These are phyloP conservation scores for Prunella vulgaris DNA, from an alignment of 257 asterid species.

Conservation along the genomic window DNA sequence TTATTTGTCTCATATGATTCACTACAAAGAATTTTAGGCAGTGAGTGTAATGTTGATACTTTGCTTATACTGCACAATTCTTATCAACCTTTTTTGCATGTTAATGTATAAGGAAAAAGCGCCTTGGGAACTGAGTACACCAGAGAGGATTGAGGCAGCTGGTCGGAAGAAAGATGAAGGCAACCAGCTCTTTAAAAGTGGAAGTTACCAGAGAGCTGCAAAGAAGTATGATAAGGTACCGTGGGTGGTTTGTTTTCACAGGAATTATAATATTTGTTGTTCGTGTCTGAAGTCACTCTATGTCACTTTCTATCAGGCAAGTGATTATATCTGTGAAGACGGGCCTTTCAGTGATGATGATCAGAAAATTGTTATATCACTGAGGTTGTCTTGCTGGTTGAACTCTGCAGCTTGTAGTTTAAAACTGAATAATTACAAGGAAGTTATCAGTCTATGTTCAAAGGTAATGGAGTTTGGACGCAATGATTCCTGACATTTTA, in stretches of 20 bases:
- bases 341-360: constrained; percentile 35
- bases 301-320: constrained; percentile 38
- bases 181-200: constrained; percentile 45
- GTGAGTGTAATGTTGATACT: background rate
- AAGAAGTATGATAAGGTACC: constrained; percentile 61
- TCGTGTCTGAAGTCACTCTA: background rate
- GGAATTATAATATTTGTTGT: background rate
- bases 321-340: constrained; percentile 47
- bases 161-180: constrained; percentile 66
- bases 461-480: constrained; percentile 32
- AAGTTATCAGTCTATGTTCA: constrained; percentile 49
- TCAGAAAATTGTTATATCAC: constrained; percentile 36
- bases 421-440: constrained; percentile 45
- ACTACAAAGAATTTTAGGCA: background rate
- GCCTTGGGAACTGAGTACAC: constrained; percentile 54
- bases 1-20: background rate
- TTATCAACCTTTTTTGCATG: background rate
- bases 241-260: background rate
- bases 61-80: background rate
- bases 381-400: constrained; percentile 62
- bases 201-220: constrained; percentile 57
- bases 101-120: constrained; percentile 49
- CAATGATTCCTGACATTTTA: background rate
- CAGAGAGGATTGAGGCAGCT: constrained; percentile 60
- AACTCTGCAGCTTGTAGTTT: constrained; percentile 67